Base-by-base conservation (phyloP, 495 filamentous ascomycete species). In the Penicillium canariense region DNA sequence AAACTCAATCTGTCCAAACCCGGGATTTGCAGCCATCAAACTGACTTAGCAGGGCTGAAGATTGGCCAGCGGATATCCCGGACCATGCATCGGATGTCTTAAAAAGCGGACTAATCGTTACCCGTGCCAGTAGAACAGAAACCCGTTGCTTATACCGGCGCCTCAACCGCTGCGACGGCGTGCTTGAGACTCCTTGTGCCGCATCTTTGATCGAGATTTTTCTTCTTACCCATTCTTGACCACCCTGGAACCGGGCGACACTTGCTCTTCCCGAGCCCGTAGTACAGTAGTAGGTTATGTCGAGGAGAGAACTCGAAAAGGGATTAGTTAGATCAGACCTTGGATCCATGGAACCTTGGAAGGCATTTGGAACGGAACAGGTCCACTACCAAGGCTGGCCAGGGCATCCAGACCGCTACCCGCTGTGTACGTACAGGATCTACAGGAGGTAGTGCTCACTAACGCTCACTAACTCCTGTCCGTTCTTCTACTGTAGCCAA, bases 1-100 rank as follows among this genome's bases (percentile, higher is more conserved):
- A 67, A 69, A 69, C 54, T 61, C 61, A 61, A 64, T 60, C 61
- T 59, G 59, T 31, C 49, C 55, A 54, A 63, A 57, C 53, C 50
- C 56, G 56, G 59, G 60, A 60, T 57, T 50, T 50, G 38, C 34
- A 50, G 45, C 53, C 49, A 53, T 54, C 35, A 32, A 12, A 32
- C 12, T 12, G 31, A 38, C 44, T 50, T 31, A 45, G 35, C 52
- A 47, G 38, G 48, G 50, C 40, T 49, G 50, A 60, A 60, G 52
- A 51, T 49, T 53, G 40, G 51, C 42, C 27, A 25, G 47, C 59
- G 59, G 54, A 55, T 58, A 58, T 55, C 46, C 48, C 54, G 54
- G 54, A 54, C 45, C 52, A 34, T 52, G 28, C 31, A 53, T 43
- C 14, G 35, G 14, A 47, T 39, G 48, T 55, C 48, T 51, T 40